Evolutionary conservation across 1,139 yeast genomes (phyloP).

Genomic region (Pichia sp.): DNA sequence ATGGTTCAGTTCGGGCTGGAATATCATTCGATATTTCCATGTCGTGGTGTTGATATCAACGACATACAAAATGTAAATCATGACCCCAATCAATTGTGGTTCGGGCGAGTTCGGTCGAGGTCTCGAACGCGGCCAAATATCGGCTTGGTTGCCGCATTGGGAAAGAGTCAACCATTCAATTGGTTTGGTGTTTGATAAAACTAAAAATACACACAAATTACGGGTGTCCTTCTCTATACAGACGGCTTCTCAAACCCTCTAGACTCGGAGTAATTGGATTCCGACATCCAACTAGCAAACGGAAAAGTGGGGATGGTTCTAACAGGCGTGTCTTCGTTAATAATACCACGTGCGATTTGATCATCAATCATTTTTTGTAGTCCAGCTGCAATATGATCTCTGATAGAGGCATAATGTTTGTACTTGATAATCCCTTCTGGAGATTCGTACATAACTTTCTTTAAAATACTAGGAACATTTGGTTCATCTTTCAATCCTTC

Average conservation of each 20-base stretch:
- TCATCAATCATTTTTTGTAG: constrained; percentile 53
- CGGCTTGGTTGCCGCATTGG: too few species aligned
- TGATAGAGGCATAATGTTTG: constrained; percentile 51
- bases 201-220: too few species aligned
- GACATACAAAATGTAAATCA: too few species aligned
- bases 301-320: constrained; percentile 61
- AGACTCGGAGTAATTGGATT: neutral
- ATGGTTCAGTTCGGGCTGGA: too few species aligned
- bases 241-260: constrained; percentile 1
- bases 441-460: constrained; percentile 57
- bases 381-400: constrained; percentile 54
- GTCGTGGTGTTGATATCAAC: too few species aligned
- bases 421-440: constrained; percentile 60
- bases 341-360: constrained; percentile 53
- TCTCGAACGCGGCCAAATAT: too few species aligned
- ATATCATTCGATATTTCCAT: too few species aligned
- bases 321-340: constrained; percentile 30
- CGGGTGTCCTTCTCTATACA: too few species aligned
- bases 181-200: too few species aligned
- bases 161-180: too few species aligned
- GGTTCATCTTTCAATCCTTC: constrained; percentile 71
- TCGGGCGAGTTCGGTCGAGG: too few species aligned
- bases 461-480: constrained; percentile 56
- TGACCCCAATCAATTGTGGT: too few species aligned
- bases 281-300: constrained; percentile 41